A percentile compares a stretch with the other conserved stretches of the same genome.
Evolutionary conservation across 257 asterid species (phyloP).

Genomic region (Lycium ferocissimum): DNA sequence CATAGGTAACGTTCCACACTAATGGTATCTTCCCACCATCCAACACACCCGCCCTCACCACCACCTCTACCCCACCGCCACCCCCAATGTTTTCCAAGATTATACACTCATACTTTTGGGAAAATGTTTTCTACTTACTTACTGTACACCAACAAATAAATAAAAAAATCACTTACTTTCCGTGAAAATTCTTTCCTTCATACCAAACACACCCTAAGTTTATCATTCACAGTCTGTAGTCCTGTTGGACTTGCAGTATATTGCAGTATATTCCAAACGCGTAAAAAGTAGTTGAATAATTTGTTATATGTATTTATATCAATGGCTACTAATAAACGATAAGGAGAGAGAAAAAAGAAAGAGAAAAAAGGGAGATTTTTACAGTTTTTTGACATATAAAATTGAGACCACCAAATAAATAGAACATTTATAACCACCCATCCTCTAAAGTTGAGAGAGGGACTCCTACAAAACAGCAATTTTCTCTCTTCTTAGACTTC

Average conservation of each 20-base stretch:
- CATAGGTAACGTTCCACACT: background rate
- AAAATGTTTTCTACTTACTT: background rate
- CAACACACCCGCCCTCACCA: background rate
- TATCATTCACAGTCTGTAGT: background rate
- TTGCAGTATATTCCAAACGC: slow-evolving; percentile 26
- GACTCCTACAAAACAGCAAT: slow-evolving; percentile 57
- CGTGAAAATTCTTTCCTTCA: background rate
- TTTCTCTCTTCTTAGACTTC: slow-evolving; percentile 50
- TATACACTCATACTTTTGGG: background rate
- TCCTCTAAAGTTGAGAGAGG: slow-evolving; percentile 48
- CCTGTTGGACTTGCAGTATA: background rate
- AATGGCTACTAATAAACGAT: slow-evolving; percentile 3
- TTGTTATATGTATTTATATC: background rate
- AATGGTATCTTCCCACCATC: too few relatives aligned
- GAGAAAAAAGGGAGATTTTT: background rate
- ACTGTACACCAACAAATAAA: background rate
- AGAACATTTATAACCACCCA: slow-evolving; percentile 57
- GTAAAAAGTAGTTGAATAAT: slow-evolving; percentile 25
- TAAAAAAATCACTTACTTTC: background rate
- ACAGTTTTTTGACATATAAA: slow-evolving; percentile 13
- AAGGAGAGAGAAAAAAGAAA: background rate
- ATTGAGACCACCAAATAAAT: slow-evolving; percentile 53
- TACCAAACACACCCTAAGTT: background rate
- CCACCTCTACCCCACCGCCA: background rate
- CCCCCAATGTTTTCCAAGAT: background rate